Evolutionary conservation across 192 early-diverging fungal species (phyloP), one percentile per base, ranked within the genome.

Genomic region (Umbelopsis vinacea): DNA sequence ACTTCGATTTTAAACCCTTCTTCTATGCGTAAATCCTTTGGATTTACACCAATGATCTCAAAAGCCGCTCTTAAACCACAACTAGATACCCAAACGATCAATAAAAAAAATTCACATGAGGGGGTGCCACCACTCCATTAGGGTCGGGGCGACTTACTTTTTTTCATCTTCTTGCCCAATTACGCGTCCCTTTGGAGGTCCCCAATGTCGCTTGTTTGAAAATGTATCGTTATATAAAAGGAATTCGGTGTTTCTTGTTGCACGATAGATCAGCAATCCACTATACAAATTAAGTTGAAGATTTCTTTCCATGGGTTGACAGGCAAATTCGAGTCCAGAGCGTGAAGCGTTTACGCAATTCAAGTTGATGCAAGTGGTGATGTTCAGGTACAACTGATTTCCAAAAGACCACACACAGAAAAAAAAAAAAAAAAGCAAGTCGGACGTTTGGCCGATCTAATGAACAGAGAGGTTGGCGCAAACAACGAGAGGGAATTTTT

Each of bases 211-310:
- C 73, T 93, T 92, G 77, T 92, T 87, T 67, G 89, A 80, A 70
- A 88, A 92, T 63, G 92, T 87, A 82, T 94, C 92, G 86, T 94
- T 90, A 76, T 93, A 84, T 74, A 95, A 83, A 82, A 95, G 86
- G 75, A 91, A 93, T 84, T 95, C 94, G 71, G 86, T 82, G 81
- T 86, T 84, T 66, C 85, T 74, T 69, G 87, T 85, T 77, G 86
- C 78, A 82, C 91, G 88, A 82, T 91, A 92, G 76, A 91, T 87
- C 77, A 92, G 78, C 76, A 92, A 83, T 73, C 91, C 91, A 52
- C 89, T 82, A 69, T 78, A 78, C 47, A 60, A 22, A 50, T 70
- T 82, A 52, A 81, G 76, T 76, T 87, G 85, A 74, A 79, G 77
- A 63, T 80, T 76, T 71, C 83, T 85, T 71, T 83, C 81, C 84